Evolutionary conservation across 202 grass and related monocot species (phyloP).

Genomic region (Musa balbisiana): DNA sequence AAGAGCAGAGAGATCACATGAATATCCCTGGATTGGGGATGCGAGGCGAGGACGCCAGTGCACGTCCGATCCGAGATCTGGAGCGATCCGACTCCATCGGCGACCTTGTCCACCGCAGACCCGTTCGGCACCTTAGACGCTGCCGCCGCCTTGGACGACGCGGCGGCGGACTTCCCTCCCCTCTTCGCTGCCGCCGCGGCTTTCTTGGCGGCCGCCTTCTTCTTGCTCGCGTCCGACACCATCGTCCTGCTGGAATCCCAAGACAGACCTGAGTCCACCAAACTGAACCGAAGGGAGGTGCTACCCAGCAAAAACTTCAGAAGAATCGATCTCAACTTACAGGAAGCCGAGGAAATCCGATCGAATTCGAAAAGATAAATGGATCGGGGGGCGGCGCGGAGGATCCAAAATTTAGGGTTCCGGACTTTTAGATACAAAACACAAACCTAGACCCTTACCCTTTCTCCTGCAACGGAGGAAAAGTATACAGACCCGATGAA

Average conservation of each 20-base stretch:
- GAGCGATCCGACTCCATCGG: constrained; percentile 11
- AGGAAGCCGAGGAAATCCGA: too few relatives aligned
- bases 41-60: constrained; percentile 27
- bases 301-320: too few relatives aligned
- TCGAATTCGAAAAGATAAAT: too few relatives aligned
- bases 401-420: too few relatives aligned
- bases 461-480: too few relatives aligned
- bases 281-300: neutral
- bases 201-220: constrained; percentile 31
- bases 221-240: constrained; percentile 32
- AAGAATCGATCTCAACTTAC: too few relatives aligned
- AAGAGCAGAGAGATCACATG: constrained; percentile 1
- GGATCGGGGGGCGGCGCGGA: too few relatives aligned
- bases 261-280: neutral
- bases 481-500: too few relatives aligned
- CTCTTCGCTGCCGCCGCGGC: constrained; percentile 22
- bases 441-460: too few relatives aligned
- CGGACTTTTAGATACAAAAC: too few relatives aligned
- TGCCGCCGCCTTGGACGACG: constrained; percentile 10
- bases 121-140: neutral
- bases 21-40: constrained; percentile 29
- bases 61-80: constrained; percentile 27
- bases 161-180: constrained; percentile 10
- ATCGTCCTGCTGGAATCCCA: constrained; percentile 7
- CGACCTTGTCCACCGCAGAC: neutral